Percentiles rank a stretch among this genome's conserved stretches.
These are phyloP conservation scores for Aspergillus calidoustus DNA, from an alignment of 2,329 filamentous ascomycete species.

Conservation along the genomic window DNA sequence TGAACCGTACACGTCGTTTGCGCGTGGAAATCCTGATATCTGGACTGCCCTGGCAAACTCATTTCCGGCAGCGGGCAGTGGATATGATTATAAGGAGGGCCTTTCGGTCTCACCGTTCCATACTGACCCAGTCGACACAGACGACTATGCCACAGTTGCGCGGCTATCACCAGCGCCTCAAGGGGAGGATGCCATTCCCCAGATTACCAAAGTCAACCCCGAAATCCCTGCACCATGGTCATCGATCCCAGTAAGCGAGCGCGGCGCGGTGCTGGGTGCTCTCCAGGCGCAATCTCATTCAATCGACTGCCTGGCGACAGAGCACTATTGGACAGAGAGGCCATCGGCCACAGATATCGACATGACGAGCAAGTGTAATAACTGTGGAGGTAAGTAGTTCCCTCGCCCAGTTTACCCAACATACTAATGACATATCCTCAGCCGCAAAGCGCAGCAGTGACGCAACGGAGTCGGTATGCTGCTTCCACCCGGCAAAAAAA, in stretches of 20 bases:
- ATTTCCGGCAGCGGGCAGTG: too few species aligned
- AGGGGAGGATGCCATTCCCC: neutral
- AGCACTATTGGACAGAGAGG: neutral
- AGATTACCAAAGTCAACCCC: neutral
- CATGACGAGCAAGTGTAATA: neutral
- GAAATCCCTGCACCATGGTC: neutral
- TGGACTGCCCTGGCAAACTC: too few species aligned
- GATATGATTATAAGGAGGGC: too few species aligned
- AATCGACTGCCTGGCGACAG: neutral
- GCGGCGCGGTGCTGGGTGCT: neutral
- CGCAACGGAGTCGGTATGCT: neutral
- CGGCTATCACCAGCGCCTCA: neutral
- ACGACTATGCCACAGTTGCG: too few species aligned
- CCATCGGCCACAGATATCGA: neutral
- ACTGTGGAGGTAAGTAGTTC: neutral
- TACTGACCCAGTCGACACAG: too few species aligned
- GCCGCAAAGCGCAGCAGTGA: neutral
- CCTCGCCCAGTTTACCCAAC: too few species aligned
- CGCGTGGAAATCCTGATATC: neutral
- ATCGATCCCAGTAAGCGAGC: neutral
- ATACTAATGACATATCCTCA: neutral
- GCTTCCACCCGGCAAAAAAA: constrained; percentile 1
- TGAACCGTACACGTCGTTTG: neutral
- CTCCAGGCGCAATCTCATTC: neutral
- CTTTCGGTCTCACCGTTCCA: too few species aligned